Base-by-base conservation (phyloP, 805 yeast species). In the Candida argentea region DNA sequence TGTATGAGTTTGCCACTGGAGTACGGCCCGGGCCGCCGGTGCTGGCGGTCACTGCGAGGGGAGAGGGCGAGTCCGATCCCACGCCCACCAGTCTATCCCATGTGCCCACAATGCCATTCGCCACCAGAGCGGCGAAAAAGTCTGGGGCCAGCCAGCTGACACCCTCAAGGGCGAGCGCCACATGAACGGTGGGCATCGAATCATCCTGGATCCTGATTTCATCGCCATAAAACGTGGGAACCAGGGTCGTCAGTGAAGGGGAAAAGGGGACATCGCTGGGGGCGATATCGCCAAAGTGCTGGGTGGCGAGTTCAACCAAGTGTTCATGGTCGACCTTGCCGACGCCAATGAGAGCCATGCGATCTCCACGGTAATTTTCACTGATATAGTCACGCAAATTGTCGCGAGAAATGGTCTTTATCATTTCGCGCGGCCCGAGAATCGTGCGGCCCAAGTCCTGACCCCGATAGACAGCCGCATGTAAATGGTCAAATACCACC, bases 331-430 rank as follows among this genome's bases (percentile, higher is more conserved):
- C 73, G 14, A 91, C 93, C 25, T 87, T 79, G 14, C 99, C 99
- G 2, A 93, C 86, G 23, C 95, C 97, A 22, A 87, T 94, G n/a
- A 91, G 65, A 2, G 91, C 97, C 97, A 91, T 91, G 47, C 97
- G 68, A 57, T 91, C 96, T 23, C 96, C 94, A 47, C 81, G 82
- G 59, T 91, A 91, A 62, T 91, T 91, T 23, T 78, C 74, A 19
- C 67, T 59, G 46, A 91, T 91, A 56, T 87, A 91, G 40, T 73
- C 67, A 32, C 71, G 74, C 48, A 91, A 65, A 52, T 91, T 95
- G 5, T 64, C 60, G 47, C 84, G 70, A 38, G 78, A 66, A 39
- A 91, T 84, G 20, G 86, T 73, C 50, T 73, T 72, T 46, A 91
- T 91, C 54, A 86, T 79, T 38, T 82, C 82, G 35, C 86, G 70